Evolutionary conservation across 345 rosid species (phyloP), one percentile per base, ranked within the genome.

Genomic region (Geranium rotundifolium): DNA sequence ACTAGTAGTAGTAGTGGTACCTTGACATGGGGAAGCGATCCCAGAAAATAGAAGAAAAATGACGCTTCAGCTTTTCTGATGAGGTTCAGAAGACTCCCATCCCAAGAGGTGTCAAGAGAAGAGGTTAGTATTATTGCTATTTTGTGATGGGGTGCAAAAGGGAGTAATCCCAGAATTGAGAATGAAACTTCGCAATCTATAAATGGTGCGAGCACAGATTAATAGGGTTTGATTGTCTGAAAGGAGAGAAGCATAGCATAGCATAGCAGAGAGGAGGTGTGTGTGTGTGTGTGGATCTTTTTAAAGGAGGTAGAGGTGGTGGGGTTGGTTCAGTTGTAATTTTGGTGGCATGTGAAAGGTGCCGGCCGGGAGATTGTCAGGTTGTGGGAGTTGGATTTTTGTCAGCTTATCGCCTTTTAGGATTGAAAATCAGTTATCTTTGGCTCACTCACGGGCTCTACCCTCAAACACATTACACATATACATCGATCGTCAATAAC

Each of bases 281-380:
- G n/a, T n/a, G n/a, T n/a, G n/a, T n/a, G n/a, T n/a, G n/a, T n/a
- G n/a, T n/a, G n/a, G n/a, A n/a, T n/a, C n/a, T n/a, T n/a, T n/a
- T n/a, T n/a, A n/a, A n/a, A 19, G 70, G 61, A 34, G 15, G 58
- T 17, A 65, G 54, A 1, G 58, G 63, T 57, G 62, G 54, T 54
- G 3, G 64, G 13, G 75, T 69, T 61, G 83, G 74, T 50, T 69
- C n/a, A n/a, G n/a, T n/a, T n/a, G n/a, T n/a, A n/a, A n/a, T n/a
- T 82, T 83, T 83, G 82, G 79, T 76, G 63, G 85, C 81, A 81
- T 78, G 84, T 80, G 91, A 73, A 58, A 75, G 69, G 64, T 59
- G 91, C 85, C 82, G 88, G 85, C 86, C 85, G 64, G 73, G 65
- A 72, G 54, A 19, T 83, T 83, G 91, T 83, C 80, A 7, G 2